A percentile compares a stretch with the other conserved stretches of the same genome.
Conservation (phyloP, 2,329 filamentous ascomycete genomes). For the Fusarium pseudoanthophilum region DNA sequence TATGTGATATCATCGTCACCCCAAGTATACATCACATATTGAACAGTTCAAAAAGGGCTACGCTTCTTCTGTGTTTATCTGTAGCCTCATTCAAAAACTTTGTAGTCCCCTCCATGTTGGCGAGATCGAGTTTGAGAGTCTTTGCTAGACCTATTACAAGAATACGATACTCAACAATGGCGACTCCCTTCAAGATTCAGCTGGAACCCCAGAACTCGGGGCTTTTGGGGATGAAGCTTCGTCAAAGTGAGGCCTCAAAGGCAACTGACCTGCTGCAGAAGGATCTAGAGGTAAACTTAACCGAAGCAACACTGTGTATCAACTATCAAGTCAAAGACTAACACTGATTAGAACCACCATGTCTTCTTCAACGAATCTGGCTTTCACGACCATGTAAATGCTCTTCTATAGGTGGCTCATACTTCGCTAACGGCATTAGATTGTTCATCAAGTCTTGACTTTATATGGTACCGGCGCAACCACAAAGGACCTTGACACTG, state of each 20-base stretch:
- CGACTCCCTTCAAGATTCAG: conserved; percentile 60
- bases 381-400: conserved; percentile 81
- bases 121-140: conserved; percentile 15
- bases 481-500: conserved; percentile 66
- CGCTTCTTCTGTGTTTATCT: background rate
- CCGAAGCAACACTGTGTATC: no score
- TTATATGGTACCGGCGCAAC: conserved; percentile 80
- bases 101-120: conserved; percentile 22
- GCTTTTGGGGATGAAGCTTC: conserved; percentile 59
- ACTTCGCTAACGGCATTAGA: conserved; percentile 49
- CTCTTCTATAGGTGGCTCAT: background rate
- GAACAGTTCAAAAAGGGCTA: background rate
- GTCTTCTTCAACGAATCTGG: conserved; percentile 81
- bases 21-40: background rate
- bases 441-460: conserved; percentile 79
- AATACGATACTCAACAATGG: conserved; percentile 49
- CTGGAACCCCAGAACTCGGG: conserved; percentile 62
- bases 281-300: conserved; percentile 68
- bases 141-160: conserved; percentile 17
- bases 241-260: conserved; percentile 68
- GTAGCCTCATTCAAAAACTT: background rate
- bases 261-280: conserved; percentile 77
- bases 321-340: background rate
- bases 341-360: conserved; percentile 62
- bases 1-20: conserved; percentile 19